Percentiles rank a stretch among this genome's conserved stretches.
phyloP scores from a whole-genome alignment of 2,329 filamentous ascomycete species.

The Ceratocystis ficicola region DNA sequence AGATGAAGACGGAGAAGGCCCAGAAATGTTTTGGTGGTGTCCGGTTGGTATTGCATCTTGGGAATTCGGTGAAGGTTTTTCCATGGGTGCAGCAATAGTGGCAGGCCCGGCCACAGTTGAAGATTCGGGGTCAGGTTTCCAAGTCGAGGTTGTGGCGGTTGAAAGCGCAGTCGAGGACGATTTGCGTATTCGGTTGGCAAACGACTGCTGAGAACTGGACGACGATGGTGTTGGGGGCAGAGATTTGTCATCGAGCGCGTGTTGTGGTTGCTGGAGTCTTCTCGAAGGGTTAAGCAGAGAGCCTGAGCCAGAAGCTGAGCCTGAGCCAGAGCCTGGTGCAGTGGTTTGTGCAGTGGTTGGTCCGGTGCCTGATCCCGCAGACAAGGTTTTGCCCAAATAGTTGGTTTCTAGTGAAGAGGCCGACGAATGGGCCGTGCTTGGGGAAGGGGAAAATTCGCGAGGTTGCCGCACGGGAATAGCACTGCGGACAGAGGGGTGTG shows the following conservation, averaged over 20 bases:
- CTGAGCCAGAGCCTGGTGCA: conserved; percentile 1
- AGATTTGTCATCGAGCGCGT: conserved; percentile 12
- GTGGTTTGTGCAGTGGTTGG: not conserved
- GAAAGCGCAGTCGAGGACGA: conserved; percentile 32
- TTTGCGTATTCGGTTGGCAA: conserved; percentile 47
- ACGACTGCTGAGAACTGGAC: conserved; percentile 31
- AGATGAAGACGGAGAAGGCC: not conserved
- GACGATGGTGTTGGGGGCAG: not conserved
- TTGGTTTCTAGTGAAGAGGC: conserved; percentile 18
- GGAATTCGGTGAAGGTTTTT: not conserved
- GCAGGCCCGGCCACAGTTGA: not conserved
- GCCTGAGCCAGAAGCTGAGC: conserved; percentile 5
- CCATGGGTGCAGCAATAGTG: conserved; percentile 4
- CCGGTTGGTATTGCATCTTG: not conserved
- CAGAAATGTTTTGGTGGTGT: not conserved
- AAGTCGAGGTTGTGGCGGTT: not conserved
- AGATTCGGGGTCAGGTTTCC: not conserved
- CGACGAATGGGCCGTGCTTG: conserved; percentile 14
- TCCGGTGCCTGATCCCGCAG: conserved; percentile 2
- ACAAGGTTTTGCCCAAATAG: conserved; percentile 11
- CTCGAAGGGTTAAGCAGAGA: not conserved
- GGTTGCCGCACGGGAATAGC: conserved; percentile 20
- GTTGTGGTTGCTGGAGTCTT: conserved; percentile 11
- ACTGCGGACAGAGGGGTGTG: conserved; percentile 16
- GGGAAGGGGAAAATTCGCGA: conserved; percentile 21